These are phyloP conservation scores for Cercospora beticola DNA, from an alignment of 2,329 filamentous ascomycete genomes.

Conservation along the genomic window DNA sequence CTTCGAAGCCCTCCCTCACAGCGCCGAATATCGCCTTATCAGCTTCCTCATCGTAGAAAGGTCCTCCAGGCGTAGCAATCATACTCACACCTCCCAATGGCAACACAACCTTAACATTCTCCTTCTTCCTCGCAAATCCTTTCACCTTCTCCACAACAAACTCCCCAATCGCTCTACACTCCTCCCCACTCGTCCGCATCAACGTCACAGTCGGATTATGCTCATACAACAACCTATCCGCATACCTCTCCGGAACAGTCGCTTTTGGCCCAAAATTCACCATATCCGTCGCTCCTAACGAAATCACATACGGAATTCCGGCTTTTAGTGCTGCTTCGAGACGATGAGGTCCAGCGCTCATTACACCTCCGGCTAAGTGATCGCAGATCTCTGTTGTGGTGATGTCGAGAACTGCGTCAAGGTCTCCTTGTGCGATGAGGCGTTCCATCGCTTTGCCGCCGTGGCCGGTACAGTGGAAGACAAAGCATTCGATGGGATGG, in stretches of 20 bases:
- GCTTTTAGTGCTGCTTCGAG: constrained; percentile 58
- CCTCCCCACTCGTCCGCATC: constrained; percentile 61
- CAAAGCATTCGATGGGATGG: constrained; percentile 56
- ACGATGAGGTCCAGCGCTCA: constrained; percentile 59
- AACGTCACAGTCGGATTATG: constrained; percentile 68
- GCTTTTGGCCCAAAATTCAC: constrained; percentile 61
- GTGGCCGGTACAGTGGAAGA: constrained; percentile 70
- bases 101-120: constrained; percentile 57
- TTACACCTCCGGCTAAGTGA: constrained; percentile 58
- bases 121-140: constrained; percentile 40
- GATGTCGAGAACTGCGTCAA: constrained; percentile 68
- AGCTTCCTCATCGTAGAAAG: constrained; percentile 55
- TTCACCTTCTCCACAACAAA: constrained; percentile 58
- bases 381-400: constrained; percentile 71
- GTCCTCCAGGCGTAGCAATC: constrained; percentile 53
- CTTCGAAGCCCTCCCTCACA: constrained; percentile 51
- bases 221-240: constrained; percentile 55
- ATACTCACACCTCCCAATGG: constrained; percentile 62
- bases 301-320: constrained; percentile 59
- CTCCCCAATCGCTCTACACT: constrained; percentile 56
- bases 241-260: constrained; percentile 58
- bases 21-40: constrained; percentile 50
- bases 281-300: constrained; percentile 56
- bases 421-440: constrained; percentile 55
- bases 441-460: constrained; percentile 70